Evolutionary conservation across 805 yeast genomes (phyloP), one percentile per base, ranked within the genome.

Genomic region (Zygoascus biomembranicola): DNA sequence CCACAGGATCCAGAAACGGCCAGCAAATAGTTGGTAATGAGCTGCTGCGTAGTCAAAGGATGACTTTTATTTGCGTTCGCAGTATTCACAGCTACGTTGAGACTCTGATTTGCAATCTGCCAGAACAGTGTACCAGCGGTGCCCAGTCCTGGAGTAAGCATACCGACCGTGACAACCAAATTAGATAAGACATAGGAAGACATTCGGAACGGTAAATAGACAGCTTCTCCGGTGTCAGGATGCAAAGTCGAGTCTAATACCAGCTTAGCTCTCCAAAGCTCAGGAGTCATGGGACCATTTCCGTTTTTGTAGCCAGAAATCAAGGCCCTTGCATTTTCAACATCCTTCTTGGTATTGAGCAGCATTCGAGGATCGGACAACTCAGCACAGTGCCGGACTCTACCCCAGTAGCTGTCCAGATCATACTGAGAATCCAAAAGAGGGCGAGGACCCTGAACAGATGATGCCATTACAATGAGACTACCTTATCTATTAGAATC

Each of bases 81-180:
- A 43, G 94, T 88, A 70, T 94, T 94, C 60, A 94, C 88, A 2
- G 99, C 99, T 53, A 94, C 99, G 65, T 94, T 94, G 59, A 94
- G 77, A 20, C 97, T 88, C 72, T 94, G 99, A 72, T 94, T 94
- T 19, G 97, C 95, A 67, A 94, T 81, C 72, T 94, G 99, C 99
- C 99, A 94, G 71, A 94, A 92, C 20, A 90, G 67, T 0, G 98
- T 92, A 41, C 99, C 99, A 0, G 78, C 81, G 9, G 90, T 82
- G 9, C 96, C 95, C 65, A 94, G 69, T 53, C 87, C 86, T 8
- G 99, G 99, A 1, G 97, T 92, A 59, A 94, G 78, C 99, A 94
- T 94, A 59, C 99, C 99, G 2, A 86, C 92, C 5, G 98, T 92
- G 49, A 94, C 98, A 20, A 92, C 92, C 69, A 94, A 72, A 69